Evolutionary conservation across 768 basidiomycete genomes (phyloP), one percentile per base, ranked within the genome.

Genomic region (Lanmaoa rubissima): DNA sequence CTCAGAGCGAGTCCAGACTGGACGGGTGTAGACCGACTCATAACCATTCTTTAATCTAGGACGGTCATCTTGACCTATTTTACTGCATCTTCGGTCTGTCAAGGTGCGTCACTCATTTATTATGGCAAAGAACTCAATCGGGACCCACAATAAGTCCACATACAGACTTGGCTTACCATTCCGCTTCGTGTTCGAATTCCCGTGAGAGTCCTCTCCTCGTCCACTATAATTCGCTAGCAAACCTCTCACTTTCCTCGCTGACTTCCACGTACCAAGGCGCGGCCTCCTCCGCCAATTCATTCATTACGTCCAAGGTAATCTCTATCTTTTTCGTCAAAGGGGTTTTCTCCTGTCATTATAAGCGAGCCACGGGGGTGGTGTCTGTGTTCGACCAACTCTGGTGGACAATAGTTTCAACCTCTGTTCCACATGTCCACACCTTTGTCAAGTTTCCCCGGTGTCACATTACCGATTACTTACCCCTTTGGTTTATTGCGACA

Each of bases 201-300:
- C 61, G 61, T 67, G 65, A 67, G 62, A 69, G 52, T 24, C 28
- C 28, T 6, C 4, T 28, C 28, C 28, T 28, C n/a, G 51, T 43
- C 40, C 39, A 46, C 43, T 40, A 46, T 35, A 51, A 49, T 35
- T 43, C 36, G 35, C 53, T 24, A n/a, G 38, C 21, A 48, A 44
- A 11, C 14, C 12, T 31, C 8, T 38, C 40, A 46, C 48, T 40
- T 50, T 48, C 51, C 4, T 43, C 28, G 44, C 50, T 58, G 51
- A 62, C 62, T 16, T 57, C 52, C 55, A 61, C 56, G 39, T 50
- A 56, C 51, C 67, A 73, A 84, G 83, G 84, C 77, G 78, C 83
- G 85, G 85, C 85, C 82, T 83, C 84, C 83, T 86, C 83, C 84
- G 83, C 77, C 65, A 69, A 71, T 70, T 81, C 83, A 72, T 67